Base-by-base conservation (phyloP, 1,284 basidiomycete genomes). In the Testicularia cyperi region DNA sequence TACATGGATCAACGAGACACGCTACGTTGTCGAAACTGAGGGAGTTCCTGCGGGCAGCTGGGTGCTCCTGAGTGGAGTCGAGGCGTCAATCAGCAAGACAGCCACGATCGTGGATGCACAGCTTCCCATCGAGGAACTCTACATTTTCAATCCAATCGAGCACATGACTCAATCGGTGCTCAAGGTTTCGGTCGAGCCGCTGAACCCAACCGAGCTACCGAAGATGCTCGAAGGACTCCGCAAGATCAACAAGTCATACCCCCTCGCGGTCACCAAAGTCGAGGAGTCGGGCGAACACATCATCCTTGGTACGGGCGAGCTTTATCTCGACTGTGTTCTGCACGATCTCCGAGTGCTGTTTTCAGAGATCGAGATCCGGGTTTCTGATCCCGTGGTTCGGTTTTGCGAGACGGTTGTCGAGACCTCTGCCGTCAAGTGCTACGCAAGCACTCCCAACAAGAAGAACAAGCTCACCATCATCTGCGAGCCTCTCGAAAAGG, bases 201-300 rank as follows among this genome's bases (percentile, higher is more conserved):
- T 98, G 40, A 86, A 89, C 20, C 95, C 95, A 3, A 94, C 92
- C 12, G 95, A 99, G 78, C 81, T 99, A 42, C 95, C 95, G 12
- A 97, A 98, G 78, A 97, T 99, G 92, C 81, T 99, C 56, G 88
- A 94, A 31, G 95, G 95, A 37, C 79, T 99, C 53, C 87, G 95
- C 48, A 95, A 90, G 69, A 84, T 99, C 79, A 98, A 97, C 82
- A 98, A 97, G 78, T 90, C 88, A 26, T 99, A 98, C 77, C 95
- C 95, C 4, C 82, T 99, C 7, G 84, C 91, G 10, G 82, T 85
- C 44, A 98, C 94, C 3, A 95, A 96, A 78, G 95, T 98, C 16
- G 95, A 99, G 79, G 95, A 99, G 79, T 91, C 88, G 41, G 95
- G 95, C 22, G 95, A 98, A 77, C 95, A 99, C 78, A 88, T 98